These are phyloP conservation scores for Aspergillus ruber DNA, from an alignment of 2,329 filamentous ascomycete species.

Conservation along the genomic window DNA sequence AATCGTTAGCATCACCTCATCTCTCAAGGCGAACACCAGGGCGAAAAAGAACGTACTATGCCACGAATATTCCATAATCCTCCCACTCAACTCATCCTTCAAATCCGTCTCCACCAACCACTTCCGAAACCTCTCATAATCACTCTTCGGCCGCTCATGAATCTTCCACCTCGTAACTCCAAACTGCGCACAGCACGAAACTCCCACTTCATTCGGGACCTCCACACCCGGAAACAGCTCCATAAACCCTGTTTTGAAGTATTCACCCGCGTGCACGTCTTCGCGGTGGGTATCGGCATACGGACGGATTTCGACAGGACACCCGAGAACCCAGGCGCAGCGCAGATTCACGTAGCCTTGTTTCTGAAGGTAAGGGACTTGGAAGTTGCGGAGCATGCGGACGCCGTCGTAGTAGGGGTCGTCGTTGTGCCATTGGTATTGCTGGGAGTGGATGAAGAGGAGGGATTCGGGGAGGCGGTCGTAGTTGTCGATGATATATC, in stretches of 20 bases:
- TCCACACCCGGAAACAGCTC: slow-evolving; percentile 40
- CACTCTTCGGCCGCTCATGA: slow-evolving; percentile 37
- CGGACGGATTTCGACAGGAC: slow-evolving; percentile 47
- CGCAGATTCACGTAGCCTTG: slow-evolving; percentile 51
- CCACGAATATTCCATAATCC: slow-evolving; percentile 56
- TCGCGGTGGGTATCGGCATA: slow-evolving; percentile 36
- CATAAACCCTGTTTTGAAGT: slow-evolving; percentile 45
- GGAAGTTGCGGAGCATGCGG: slow-evolving; percentile 44
- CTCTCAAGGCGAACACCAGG: too few relatives aligned
- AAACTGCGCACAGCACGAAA: slow-evolving; percentile 52
- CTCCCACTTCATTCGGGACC: slow-evolving; percentile 42
- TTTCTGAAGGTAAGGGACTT: slow-evolving; percentile 42
- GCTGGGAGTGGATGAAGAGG: slow-evolving; percentile 35
- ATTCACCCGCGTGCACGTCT: slow-evolving; percentile 43
- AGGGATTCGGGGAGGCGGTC: slow-evolving; percentile 34
- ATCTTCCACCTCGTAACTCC: slow-evolving; percentile 46
- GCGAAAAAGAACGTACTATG: slow-evolving; percentile 49
- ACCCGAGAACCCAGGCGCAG: slow-evolving; percentile 48
- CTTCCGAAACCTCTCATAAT: slow-evolving; percentile 44
- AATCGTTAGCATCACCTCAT: too few relatives aligned
- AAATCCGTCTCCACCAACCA: slow-evolving; percentile 46
- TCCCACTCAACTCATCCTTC: slow-evolving; percentile 44
- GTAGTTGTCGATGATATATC: slow-evolving; percentile 40
- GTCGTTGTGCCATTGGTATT: slow-evolving; percentile 46
- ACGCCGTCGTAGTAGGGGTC: slow-evolving; percentile 48